These are phyloP conservation scores for Mucor racemosus DNA, from an alignment of 371 early-diverging fungal genomes.

Conservation along the genomic window DNA sequence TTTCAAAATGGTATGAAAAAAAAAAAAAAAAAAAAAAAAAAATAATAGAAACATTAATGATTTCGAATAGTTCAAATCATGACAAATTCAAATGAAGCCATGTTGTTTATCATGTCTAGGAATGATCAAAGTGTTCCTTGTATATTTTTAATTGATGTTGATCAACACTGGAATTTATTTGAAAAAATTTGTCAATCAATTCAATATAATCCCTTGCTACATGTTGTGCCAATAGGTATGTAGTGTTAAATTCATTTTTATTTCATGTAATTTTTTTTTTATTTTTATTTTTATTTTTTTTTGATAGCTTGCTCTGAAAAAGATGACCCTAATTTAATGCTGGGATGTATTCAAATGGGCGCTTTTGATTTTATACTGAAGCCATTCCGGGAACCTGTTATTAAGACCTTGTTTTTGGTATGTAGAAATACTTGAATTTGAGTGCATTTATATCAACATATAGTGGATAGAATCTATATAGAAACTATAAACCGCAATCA, in stretches of 20 bases:
- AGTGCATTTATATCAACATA: not conserved
- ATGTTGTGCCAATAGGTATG: conserved; percentile 8
- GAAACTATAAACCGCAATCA: conserved; percentile 16
- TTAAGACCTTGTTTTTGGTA: conserved; percentile 62
- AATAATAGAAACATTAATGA: too few species aligned
- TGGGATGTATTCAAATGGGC: conserved; percentile 49
- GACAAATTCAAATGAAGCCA: not conserved
- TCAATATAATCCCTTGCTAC: not conserved
- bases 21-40: not conserved
- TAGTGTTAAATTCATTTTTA: not conserved
- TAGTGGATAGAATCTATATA: not conserved
- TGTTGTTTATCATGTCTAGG: conserved; percentile 7
- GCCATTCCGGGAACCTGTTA: conserved; percentile 49
- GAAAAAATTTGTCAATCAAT: conserved; percentile 14
- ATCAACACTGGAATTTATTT: not conserved
- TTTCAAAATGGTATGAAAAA: conserved; percentile 1
- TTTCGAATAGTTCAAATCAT: conserved; percentile 3
- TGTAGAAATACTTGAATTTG: conserved; percentile 1
- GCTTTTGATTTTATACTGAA: conserved; percentile 61
- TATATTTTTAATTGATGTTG: conserved; percentile 5
- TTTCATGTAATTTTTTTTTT: not conserved
- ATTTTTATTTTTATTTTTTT: not conserved
- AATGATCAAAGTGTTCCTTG: not conserved
- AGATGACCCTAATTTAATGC: conserved; percentile 41
- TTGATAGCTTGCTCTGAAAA: conserved; percentile 41